Evolutionary conservation across 768 basidiomycete genomes (phyloP).

Genomic region (Russula emetica): DNA sequence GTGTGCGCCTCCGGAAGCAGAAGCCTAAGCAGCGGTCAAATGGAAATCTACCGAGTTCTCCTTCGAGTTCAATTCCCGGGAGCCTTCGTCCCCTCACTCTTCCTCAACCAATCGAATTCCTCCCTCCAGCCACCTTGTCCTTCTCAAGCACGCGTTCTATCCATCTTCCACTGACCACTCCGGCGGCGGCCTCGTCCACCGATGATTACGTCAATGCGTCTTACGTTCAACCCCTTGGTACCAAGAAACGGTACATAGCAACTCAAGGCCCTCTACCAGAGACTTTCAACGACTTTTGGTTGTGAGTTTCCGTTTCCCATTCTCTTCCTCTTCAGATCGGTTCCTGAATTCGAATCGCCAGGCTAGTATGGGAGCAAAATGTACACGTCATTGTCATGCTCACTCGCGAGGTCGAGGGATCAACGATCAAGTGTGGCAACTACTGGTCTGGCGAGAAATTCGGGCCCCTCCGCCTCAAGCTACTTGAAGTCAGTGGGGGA

Average conservation of each 20-base stretch:
- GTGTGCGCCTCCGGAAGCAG: constrained; percentile 57
- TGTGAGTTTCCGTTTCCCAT: constrained; percentile 47
- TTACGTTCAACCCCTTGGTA: constrained; percentile 82
- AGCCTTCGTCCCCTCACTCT: constrained; percentile 16
- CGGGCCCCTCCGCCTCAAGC: constrained; percentile 64
- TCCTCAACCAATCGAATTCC: constrained; percentile 23
- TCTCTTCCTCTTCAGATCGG: neutral
- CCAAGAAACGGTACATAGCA: constrained; percentile 82
- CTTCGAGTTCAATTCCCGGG: constrained; percentile 12
- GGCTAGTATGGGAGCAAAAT: constrained; percentile 90
- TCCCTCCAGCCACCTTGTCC: constrained; percentile 20
- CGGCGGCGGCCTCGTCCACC: constrained; percentile 31
- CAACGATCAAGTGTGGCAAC: constrained; percentile 82
- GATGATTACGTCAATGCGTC: constrained; percentile 97
- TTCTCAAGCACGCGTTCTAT: constrained; percentile 11
- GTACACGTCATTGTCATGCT: constrained; percentile 96
- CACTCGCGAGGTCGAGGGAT: constrained; percentile 85
- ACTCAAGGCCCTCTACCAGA: constrained; percentile 91
- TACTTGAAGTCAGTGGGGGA: constrained; percentile 46
- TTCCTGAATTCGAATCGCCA: constrained; percentile 31
- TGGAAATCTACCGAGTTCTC: constrained; percentile 10
- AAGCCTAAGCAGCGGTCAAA: constrained; percentile 13
- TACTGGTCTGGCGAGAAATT: constrained; percentile 77
- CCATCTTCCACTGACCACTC: constrained; percentile 23
- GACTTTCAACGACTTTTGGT: constrained; percentile 94